Base-by-base conservation (phyloP, 345 rosid species). In the Pugionium cornutum region DNA sequence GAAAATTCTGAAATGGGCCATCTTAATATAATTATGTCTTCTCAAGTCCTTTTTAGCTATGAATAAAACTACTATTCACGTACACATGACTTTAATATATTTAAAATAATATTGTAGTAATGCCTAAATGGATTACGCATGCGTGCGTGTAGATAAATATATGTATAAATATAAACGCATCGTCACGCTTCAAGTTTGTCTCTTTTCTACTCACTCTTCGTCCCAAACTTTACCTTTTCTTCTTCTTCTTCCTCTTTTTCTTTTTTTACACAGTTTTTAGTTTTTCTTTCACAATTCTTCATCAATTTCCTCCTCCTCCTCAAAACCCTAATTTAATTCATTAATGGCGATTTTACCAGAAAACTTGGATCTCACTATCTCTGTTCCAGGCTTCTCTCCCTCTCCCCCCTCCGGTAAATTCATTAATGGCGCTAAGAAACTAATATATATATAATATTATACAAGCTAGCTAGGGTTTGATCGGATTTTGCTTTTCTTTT, bases 301-400 rank as follows among this genome's bases (percentile, higher is more conserved):
- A 18, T 18, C 18, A 18, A 18, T 18, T n/a, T n/a, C n/a, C n/a
- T 3, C 4, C 40, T 36, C 60, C 50, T 70, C 29, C 18, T 40
- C 56, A 50, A 72, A 72, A 65, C 51, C 76, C 29, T 47, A 50
- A 26, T 1, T 31, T 56, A 57, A 36, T 44, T 32, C 34, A 75
- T 55, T 51, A 60, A 81, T 83, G 95, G 86, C 84, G 65, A 70
- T 81, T 79, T 79, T 79, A 47, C 87, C 85, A 39, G 65, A 73
- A 37, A 66, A 73, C 84, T 80, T 92, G 78, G 97, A 89, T 71
- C 82, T 92, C 75, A 81, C 89, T 39, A 89, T 92, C 42, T 89
- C 92, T 27, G 85, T 87, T 59, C 85, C 88, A 5, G 97, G 96
- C 67, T 85, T 89, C 82, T 78, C 87, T 71, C 73, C 86, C 11